Evolutionary conservation across 202 grass and related monocot species (phyloP).

Genomic region (Schoenoplectus triqueter): DNA sequence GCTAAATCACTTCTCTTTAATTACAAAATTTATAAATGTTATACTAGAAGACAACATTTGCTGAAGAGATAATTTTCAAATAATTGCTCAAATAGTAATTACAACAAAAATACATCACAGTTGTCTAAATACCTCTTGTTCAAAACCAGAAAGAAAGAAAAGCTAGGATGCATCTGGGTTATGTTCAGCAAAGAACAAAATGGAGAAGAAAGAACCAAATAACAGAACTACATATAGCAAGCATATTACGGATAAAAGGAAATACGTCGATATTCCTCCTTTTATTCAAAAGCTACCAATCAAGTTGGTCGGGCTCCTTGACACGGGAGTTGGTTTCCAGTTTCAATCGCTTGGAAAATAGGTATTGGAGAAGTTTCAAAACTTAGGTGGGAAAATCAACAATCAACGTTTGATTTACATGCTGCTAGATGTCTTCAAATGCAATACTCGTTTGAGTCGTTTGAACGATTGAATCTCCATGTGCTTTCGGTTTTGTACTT

Average conservation of each 20-base stretch:
- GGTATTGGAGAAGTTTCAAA: neutral
- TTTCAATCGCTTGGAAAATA: constrained; percentile 24
- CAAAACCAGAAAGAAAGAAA: neutral
- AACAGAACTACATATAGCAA: neutral
- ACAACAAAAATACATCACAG: too few species aligned
- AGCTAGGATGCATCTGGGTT: neutral
- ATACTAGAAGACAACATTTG: too few species aligned
- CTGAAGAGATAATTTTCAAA: too few species aligned
- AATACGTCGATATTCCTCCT: neutral
- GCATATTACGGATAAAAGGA: neutral
- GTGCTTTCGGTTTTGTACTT: constrained; percentile 18
- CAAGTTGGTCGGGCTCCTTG: neutral
- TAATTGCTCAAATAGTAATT: too few species aligned
- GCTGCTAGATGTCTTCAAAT: constrained; percentile 1
- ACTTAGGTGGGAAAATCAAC: constrained; percentile 33
- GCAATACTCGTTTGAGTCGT: neutral
- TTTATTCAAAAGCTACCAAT: constrained; percentile 26
- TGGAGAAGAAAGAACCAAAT: constrained; percentile 5
- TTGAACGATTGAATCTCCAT: neutral
- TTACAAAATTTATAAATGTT: too few species aligned
- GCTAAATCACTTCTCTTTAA: too few species aligned
- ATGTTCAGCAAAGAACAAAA: neutral
- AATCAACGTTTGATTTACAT: constrained; percentile 22
- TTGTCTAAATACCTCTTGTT: neutral
- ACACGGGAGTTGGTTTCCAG: constrained; percentile 9